These are phyloP conservation scores for Candida vartiovaarae DNA, from an alignment of 805 yeast genomes.

Conservation along the genomic window DNA sequence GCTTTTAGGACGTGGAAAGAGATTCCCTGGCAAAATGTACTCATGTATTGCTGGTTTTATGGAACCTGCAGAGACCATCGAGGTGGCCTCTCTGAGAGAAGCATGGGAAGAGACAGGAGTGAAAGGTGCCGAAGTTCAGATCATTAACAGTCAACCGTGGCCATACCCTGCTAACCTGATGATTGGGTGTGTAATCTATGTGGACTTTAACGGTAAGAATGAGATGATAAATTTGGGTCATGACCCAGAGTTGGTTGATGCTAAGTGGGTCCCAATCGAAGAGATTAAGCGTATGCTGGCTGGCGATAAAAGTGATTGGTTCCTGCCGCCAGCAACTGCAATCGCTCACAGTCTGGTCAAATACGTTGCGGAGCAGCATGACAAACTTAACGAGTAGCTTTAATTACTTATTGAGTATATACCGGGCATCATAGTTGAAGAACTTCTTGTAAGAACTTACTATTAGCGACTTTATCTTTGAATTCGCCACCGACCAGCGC, in stretches of 20 bases:
- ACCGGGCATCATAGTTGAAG: slow-evolving; percentile 36
- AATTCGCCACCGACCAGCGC: slow-evolving; percentile 25
- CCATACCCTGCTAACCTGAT: slow-evolving; percentile 91
- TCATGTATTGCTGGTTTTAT: slow-evolving; percentile 91
- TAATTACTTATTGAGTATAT: slow-evolving; percentile 7
- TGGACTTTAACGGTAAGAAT: slow-evolving; percentile 60
- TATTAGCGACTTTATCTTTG: slow-evolving; percentile 22
- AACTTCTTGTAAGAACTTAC: slow-evolving; percentile 41
- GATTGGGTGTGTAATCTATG: slow-evolving; percentile 85
- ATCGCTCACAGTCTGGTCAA: slow-evolving; percentile 23
- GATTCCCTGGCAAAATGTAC: slow-evolving; percentile 59
- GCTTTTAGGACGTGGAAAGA: slow-evolving; percentile 61
- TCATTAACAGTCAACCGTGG: slow-evolving; percentile 89
- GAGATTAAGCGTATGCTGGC: slow-evolving; percentile 33
- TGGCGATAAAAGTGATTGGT: slow-evolving; percentile 16
- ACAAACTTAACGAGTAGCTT: slow-evolving; percentile 6
- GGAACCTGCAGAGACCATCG: slow-evolving; percentile 92
- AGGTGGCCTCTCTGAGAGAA: slow-evolving; percentile 80
- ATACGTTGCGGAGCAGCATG: slow-evolving; percentile 14
- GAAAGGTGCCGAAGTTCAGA: slow-evolving; percentile 44
- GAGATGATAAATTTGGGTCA: slow-evolving; percentile 66
- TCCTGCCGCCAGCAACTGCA: slow-evolving; percentile 21
- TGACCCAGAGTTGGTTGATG: slow-evolving; percentile 82
- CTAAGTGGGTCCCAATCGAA: slow-evolving; percentile 69
- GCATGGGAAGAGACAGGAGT: slow-evolving; percentile 96